Conservation (phyloP, 441 rosid genomes). For the Erysimum cheiri region DNA sequence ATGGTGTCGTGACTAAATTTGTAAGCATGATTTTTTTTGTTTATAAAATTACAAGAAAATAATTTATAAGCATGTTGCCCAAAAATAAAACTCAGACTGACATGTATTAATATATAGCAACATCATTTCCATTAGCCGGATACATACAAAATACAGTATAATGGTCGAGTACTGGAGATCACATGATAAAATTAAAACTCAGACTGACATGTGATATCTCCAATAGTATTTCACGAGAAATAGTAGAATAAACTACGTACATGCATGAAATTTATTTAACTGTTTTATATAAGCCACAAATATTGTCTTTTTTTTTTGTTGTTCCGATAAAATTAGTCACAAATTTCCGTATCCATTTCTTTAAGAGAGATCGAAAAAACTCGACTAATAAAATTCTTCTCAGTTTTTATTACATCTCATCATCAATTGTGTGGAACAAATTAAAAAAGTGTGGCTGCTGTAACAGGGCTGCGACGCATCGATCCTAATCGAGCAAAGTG, state of each 20-base stretch:
- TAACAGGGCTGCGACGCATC: conserved; percentile 58
- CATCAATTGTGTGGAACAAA: too few species aligned
- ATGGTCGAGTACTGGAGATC: conserved; percentile 5
- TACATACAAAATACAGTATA: background rate
- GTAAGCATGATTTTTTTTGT: too few species aligned
- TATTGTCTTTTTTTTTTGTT: background rate
- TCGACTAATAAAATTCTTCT: conserved; percentile 1
- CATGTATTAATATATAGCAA: too few species aligned
- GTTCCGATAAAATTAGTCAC: background rate
- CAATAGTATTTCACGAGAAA: background rate
- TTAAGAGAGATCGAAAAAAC: background rate
- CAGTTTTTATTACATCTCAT: too few species aligned
- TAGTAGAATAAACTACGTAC: background rate
- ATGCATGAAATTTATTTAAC: background rate
- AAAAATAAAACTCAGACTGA: too few species aligned
- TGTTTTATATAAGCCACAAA: background rate
- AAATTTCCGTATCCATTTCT: background rate
- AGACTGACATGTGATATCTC: too few species aligned
- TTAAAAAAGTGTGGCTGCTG: background rate
- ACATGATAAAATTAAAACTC: background rate
- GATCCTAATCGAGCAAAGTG: conserved; percentile 47
- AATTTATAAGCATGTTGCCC: too few species aligned
- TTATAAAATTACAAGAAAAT: too few species aligned
- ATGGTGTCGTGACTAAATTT: background rate
- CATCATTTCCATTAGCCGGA: background rate